phyloP scores from a whole-genome alignment of 2,329 filamentous ascomycete species.

The Fusarium pilosicola region DNA sequence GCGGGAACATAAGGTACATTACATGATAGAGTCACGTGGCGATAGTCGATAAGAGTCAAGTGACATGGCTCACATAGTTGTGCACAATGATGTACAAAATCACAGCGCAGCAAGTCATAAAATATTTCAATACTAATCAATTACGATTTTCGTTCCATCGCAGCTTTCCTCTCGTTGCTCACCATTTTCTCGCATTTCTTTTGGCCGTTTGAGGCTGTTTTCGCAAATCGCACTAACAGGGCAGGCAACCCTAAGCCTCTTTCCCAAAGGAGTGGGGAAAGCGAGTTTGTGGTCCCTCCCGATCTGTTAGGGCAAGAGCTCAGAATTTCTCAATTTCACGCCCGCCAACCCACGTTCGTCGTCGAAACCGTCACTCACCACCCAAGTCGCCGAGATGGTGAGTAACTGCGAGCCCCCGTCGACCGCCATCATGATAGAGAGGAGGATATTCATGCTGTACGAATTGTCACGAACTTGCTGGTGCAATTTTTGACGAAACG shows the following conservation, averaged over 20 bases:
- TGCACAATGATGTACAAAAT: background rate
- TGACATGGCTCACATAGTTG: conserved; percentile 28
- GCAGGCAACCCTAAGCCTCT: conserved; percentile 54
- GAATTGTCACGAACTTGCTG: conserved; percentile 23
- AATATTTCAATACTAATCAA: background rate
- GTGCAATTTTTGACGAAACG: conserved; percentile 20
- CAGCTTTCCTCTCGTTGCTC: background rate
- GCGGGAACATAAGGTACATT: conserved; percentile 7
- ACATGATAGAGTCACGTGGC: conserved; percentile 33
- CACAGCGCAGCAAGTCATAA: background rate
- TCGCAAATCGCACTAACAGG: conserved; percentile 42
- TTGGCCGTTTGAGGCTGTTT: conserved; percentile 7
- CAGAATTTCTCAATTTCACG: conserved; percentile 59
- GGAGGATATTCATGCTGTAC: conserved; percentile 27
- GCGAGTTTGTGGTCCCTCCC: conserved; percentile 54
- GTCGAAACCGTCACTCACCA: conserved; percentile 64
- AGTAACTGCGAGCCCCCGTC: conserved; percentile 48
- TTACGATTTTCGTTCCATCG: too few relatives aligned
- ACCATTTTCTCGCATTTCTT: conserved; percentile 19
- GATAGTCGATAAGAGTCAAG: conserved; percentile 31
- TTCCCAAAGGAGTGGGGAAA: conserved; percentile 52
- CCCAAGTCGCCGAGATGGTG: conserved; percentile 67
- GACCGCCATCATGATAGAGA: conserved; percentile 35
- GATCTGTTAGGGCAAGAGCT: conserved; percentile 56
- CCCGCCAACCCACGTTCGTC: conserved; percentile 58